Evolutionary conservation across 345 rosid genomes (phyloP), one percentile per base, ranked within the genome.

Genomic region (Gossypium sturtianum): DNA sequence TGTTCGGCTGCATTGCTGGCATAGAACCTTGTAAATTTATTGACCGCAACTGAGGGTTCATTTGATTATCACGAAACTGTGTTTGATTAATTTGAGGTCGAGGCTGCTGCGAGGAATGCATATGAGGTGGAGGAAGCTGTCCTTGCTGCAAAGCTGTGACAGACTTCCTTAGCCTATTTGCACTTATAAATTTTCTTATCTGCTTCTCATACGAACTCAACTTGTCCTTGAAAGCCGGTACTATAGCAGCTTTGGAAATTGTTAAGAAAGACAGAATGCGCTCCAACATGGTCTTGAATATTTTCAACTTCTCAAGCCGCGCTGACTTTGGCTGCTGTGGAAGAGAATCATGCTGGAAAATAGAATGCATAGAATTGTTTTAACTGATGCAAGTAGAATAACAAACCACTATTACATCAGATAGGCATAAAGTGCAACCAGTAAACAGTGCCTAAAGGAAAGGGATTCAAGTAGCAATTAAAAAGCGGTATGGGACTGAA

Each of bases 241-340:
- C 7, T 41, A 91, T 76, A 29, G 70, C 86, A 54, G 47, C 60
- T 81, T 93, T 92, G 34, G 89, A 3, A 76, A 88, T 83, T 47
- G 89, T 87, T 51, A 93, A 78, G 77, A 90, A 77, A 9, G 45
- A 0, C 70, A 92, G 81, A 67, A 89, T 29, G 48, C 88, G 93
- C 81, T 94, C 99, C 86, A 94, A 81, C 93, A 87, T 83, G 52
- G 47, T 22, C 87, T 82, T 92, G 69, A 87, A 87, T 19, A 52
- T n/a, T 81, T 85, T 89, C 76, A 94, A 74, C 87, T 86, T 92
- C 0, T 91, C 98, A 75, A 89, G 77, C 77, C 88, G 96, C 0
- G 90, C 94, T 63, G 89, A 74, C 83, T 90, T 93, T 44, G 89
- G 88, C 72, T 78, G 99, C 61, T 84, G 94, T 5, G 85, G 88